Evolutionary conservation across 208 protist genomes (phyloP).

Genomic region (Acanthamoeba royreba): DNA sequence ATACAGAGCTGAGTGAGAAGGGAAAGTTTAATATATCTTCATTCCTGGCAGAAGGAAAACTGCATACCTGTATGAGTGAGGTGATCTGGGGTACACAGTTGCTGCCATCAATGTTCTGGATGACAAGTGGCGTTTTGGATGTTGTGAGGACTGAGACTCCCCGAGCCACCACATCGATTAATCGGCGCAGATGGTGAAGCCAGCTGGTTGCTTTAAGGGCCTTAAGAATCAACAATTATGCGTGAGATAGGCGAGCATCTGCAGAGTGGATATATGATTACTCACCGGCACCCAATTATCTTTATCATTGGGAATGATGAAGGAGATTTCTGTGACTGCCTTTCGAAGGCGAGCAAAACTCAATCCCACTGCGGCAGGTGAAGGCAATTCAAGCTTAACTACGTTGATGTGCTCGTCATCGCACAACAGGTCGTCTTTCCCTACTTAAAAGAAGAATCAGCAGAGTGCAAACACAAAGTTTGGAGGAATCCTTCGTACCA

Average conservation of each 20-base stretch:
- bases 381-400: background rate
- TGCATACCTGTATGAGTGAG: background rate
- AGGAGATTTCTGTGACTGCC: background rate
- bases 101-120: background rate
- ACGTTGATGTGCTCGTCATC: background rate
- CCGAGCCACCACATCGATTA: background rate
- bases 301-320: background rate
- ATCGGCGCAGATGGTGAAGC: background rate
- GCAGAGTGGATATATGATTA: too few species aligned
- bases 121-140: background rate
- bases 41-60: background rate
- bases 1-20: background rate
- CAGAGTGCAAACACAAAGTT: background rate
- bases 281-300: background rate
- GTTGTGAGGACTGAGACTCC: background rate
- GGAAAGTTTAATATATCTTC: too few species aligned
- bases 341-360: background rate
- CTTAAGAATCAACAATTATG: too few species aligned
- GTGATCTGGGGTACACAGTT: constrained; percentile 12
- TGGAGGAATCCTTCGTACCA: too few species aligned
- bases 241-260: too few species aligned
- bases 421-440: background rate
- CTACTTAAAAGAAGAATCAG: background rate
- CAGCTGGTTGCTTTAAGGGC: background rate
- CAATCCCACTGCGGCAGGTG: background rate